Evolutionary conservation across 768 basidiomycete genomes (phyloP), one percentile per base, ranked within the genome.

Genomic region (Collybia mongolica): DNA sequence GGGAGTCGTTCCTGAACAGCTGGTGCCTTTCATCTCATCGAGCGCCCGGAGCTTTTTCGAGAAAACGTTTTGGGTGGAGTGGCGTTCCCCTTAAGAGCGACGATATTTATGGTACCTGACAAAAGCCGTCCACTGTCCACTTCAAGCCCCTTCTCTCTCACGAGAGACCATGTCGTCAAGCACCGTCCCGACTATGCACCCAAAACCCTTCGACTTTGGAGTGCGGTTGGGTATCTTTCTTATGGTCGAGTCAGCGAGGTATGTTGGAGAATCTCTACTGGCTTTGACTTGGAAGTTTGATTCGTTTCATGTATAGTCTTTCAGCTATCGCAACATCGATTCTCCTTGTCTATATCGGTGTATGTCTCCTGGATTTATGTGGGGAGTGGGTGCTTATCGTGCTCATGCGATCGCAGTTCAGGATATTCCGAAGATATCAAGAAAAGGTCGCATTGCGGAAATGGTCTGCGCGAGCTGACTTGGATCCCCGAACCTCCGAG

Each of bases 181-280:
- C 26, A 28, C 5, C 26, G 26, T 5, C 26, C 26, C 26, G 9
- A 5, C 26, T 9, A 28, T 9, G 5, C 26, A 28, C 5, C 26
- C 26, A 9, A 28, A 5, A 5, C 26, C 36, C 35, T 53, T 53
- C 43, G 20, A 15, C n/a, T 53, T 53, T 29, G 42, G 46, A 14
- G 47, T 43, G 35, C 52, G 52, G n/a, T 42, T 53, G 20, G 52
- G 52, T 11, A 53, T 53, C 22, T 48, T 53, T 28, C 22, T 53
- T 2, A 39, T 48, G 37, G 52, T 53, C 18, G 52, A 53, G 28
- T 53, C 52, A n/a, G 52, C 52, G 14, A 44, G 32, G 47, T 53
- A 39, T 18, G 42, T 9, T 4, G 14, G 18, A 39, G 36, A 6
- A 8, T 15, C 15, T 22, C 26, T 5, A 9, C 26, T n/a, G 9